Evolutionary conservation across 352 stramenopile species (phyloP), one percentile per base, ranked within the genome.

Genomic region (Peronospora farinosa): DNA sequence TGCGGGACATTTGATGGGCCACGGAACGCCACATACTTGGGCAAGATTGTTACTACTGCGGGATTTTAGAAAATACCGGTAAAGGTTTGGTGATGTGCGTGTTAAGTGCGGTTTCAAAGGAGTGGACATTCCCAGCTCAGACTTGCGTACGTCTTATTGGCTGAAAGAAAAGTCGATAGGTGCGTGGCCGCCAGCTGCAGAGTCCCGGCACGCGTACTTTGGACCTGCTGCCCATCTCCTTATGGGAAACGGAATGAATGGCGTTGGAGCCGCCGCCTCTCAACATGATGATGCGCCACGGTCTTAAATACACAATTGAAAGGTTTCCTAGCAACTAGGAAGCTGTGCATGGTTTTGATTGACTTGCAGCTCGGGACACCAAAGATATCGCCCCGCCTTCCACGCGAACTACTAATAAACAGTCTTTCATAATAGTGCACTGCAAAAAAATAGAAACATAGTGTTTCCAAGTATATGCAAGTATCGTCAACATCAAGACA

Each of bases 21-120:
- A 67, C 57, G 48, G 52, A 54, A 45, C 57, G 53, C 62, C 53
- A 71, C 62, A 71, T 71, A 42, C 25, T 63, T 51, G 27, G 27
- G 32, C 16, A 35, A 16, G 40, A 31, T 35, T 1, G 31, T 1
- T 35, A 21, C 19, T 1, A 21, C 1, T 3, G 19, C 19, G 1
- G 19, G 19, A 3, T 21, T 27, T 27, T 27, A 0, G 3, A 27
- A 5, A 27, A 27, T 27, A 27, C 23, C 23, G 23, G 23, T 27
- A 27, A 27, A 27, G 5, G 23, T 7, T n/a, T n/a, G n/a, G n/a
- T n/a, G n/a, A n/a, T n/a, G n/a, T 11, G 28, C 10, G 12, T 2
- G 10, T 10, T 55, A 55, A 43, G 48, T 55, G 48, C 48, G 48
- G 48, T 48, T n/a, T 55, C 16, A 32, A 32, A 39, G 3, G 0